These are phyloP conservation scores for Botryosphaeria dothidea DNA, from an alignment of 2,329 filamentous ascomycete species.

Conservation along the genomic window DNA sequence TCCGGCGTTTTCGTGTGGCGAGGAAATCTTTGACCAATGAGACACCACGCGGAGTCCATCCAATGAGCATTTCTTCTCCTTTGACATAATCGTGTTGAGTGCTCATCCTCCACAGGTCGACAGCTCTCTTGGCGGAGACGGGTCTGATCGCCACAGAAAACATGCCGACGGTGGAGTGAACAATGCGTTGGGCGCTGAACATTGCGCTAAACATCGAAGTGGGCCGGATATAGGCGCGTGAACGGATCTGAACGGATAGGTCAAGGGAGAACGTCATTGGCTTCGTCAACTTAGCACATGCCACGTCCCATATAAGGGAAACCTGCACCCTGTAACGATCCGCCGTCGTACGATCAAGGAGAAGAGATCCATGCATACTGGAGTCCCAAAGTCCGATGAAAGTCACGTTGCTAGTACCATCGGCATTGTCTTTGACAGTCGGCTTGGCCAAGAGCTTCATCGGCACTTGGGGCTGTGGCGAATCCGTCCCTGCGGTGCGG, in stretches of 20 bases:
- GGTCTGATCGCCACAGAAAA: conserved; percentile 87
- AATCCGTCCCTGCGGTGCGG: conserved; percentile 77
- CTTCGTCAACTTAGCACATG: conserved; percentile 78
- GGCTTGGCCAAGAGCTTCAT: conserved; percentile 78
- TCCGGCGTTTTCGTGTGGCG: conserved; percentile 68
- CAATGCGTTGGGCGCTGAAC: conserved; percentile 81
- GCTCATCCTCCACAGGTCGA: conserved; percentile 95
- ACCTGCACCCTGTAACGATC: conserved; percentile 92
- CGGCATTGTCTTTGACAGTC: conserved; percentile 78
- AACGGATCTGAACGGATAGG: conserved; percentile 78
- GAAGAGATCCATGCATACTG: conserved; percentile 83
- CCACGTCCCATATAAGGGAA: conserved; percentile 81
- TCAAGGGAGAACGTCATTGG: conserved; percentile 86
- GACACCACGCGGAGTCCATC: conserved; percentile 87
- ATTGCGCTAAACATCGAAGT: conserved; percentile 84
- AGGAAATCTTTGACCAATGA: conserved; percentile 90
- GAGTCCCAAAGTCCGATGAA: conserved; percentile 97
- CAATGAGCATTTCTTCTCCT: conserved; percentile 81
- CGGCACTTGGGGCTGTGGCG: conserved; percentile 70
- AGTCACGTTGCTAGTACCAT: conserved; percentile 85
- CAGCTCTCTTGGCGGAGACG: conserved; percentile 84
- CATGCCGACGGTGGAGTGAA: conserved; percentile 82
- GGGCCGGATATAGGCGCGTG: conserved; percentile 80
- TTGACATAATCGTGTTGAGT: conserved; percentile 95
- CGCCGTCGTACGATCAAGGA: conserved; percentile 90